Evolutionary conservation across 1,139 yeast species (phyloP), one percentile per base, ranked within the genome.

Genomic region (Yamadazyma trypodendri): DNA sequence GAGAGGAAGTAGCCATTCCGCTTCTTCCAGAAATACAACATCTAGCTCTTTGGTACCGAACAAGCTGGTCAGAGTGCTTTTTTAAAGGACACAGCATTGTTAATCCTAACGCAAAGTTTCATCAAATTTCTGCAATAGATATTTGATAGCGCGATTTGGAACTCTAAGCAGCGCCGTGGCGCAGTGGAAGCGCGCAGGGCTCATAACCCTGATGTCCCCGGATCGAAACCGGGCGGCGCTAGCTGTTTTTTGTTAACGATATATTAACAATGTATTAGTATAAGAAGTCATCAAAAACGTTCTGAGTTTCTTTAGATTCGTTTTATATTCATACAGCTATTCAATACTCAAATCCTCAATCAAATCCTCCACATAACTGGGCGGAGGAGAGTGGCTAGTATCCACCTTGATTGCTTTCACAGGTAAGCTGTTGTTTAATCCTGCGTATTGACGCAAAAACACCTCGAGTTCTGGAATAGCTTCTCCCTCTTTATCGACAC

Each of bases 161-260:
- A 18, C 21, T 12, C 15, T 11, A 35, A 16, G 20, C 42, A 68
- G 86, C 87, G 85, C 80, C 79, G 88, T 85, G 92, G 92, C 95
- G 95, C 95, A 86, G 95, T 81, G 95, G 95, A 84, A 86, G 95
- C 95, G 95, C 94, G 95, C 95, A 84, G 95, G 94, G 94, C 94
- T 84, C 94, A 87, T 88, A 88, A 88, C 96, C 96, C 96, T 86
- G 95, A 87, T 84, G 96, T 86, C 96, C 94, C 81, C 75, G 94
- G 96, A 88, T 88, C 96, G 96, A 88, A 86, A 88, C 96, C 90
- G 75, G 82, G 94, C 92, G 85, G 85, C 94, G 96, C 96, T 87
- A 85, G 35, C 42, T 48, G 57, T 60, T 55, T 61, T 52, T 51
- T 36, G n/a, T n/a, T n/a, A n/a, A n/a, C n/a, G n/a, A n/a, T n/a